A percentile compares a stretch with the other conserved stretches of the same genome.
Evolutionary conservation across 208 protist species (phyloP).

Genomic region (Tritrichomonas foetus): DNA sequence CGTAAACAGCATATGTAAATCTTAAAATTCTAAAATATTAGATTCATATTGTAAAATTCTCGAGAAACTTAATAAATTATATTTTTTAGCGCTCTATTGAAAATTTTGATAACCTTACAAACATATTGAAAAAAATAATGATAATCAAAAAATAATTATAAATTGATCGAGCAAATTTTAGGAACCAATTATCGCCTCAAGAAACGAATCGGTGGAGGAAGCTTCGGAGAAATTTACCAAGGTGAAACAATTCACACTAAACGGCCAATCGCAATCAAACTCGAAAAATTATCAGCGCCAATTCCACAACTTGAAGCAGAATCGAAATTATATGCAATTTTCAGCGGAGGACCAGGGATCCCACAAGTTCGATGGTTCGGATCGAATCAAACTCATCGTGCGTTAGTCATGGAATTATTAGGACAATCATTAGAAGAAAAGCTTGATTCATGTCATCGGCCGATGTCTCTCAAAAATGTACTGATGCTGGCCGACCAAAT

Average conservation of each 20-base stretch:
- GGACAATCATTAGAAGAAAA: constrained; percentile 93
- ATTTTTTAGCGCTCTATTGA: too few relatives aligned
- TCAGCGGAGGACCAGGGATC: constrained; percentile 79
- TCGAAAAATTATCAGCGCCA: constrained; percentile 67
- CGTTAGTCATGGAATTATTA: constrained; percentile 96
- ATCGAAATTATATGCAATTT: constrained; percentile 79
- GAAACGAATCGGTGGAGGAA: constrained; percentile 90
- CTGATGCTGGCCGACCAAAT: constrained; percentile 95
- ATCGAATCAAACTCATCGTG: constrained; percentile 88
- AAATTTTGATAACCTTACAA: too few relatives aligned
- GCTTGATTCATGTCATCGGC: constrained; percentile 75
- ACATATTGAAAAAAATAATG: too few relatives aligned
- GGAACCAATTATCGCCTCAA: constrained; percentile 81
- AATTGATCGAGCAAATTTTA: constrained; percentile 71
- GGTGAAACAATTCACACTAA: constrained; percentile 53
- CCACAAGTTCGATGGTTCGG: constrained; percentile 87
- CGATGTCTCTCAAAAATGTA: constrained; percentile 93
- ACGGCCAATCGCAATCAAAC: constrained; percentile 78
- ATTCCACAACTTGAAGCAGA: constrained; percentile 95
- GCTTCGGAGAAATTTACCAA: constrained; percentile 87
- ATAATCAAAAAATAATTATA: too few relatives aligned
- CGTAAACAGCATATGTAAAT: too few relatives aligned
- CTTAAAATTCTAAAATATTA: too few relatives aligned
- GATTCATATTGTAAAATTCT: too few relatives aligned
- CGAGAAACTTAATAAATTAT: too few relatives aligned